A percentile compares a stretch with the other conserved stretches of the same genome.
Conservation (phyloP, 179 eudicot species). For the Spergularia azorica region DNA sequence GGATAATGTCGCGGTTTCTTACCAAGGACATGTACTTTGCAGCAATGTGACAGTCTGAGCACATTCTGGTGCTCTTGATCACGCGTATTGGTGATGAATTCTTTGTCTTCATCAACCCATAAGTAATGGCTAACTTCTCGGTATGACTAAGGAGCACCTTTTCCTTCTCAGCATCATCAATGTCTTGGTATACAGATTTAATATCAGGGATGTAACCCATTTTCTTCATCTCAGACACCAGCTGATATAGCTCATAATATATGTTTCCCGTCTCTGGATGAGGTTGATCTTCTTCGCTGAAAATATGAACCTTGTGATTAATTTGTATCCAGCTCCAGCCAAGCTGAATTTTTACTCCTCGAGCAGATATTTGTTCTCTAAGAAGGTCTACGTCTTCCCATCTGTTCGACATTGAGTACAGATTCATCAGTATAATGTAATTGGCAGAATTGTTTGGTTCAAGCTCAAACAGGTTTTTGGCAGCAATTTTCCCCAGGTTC, state of each 20-base stretch:
- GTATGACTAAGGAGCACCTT: slow-evolving; percentile 55
- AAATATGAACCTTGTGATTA: slow-evolving; percentile 38
- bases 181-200: slow-evolving; percentile 46
- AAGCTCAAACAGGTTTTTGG: slow-evolving; percentile 46
- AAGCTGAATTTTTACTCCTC: slow-evolving; percentile 34
- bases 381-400: slow-evolving; percentile 45
- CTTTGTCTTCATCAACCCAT: slow-evolving; percentile 51
- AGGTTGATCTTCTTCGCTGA: slow-evolving; percentile 42
- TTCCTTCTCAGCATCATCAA: slow-evolving; percentile 47
- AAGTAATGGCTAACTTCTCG: slow-evolving; percentile 63
- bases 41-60: slow-evolving; percentile 55
- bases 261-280: slow-evolving; percentile 56
- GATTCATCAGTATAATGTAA: slow-evolving; percentile 55
- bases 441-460: slow-evolving; percentile 65
- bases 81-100: slow-evolving; percentile 46
- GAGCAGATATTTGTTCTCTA: slow-evolving; percentile 40
- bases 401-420: slow-evolving; percentile 44
- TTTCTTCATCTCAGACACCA: slow-evolving; percentile 47
- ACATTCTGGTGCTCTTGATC: slow-evolving; percentile 59
- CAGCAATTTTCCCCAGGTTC: slow-evolving; percentile 55
- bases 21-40: slow-evolving; percentile 52
- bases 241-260: slow-evolving; percentile 54
- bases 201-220: slow-evolving; percentile 56
- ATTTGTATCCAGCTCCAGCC: slow-evolving; percentile 65
- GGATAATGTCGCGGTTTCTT: slow-evolving; percentile 44